Evolutionary conservation across 805 yeast species (phyloP), one percentile per base, ranked within the genome.

Genomic region (Starmerella apis): DNA sequence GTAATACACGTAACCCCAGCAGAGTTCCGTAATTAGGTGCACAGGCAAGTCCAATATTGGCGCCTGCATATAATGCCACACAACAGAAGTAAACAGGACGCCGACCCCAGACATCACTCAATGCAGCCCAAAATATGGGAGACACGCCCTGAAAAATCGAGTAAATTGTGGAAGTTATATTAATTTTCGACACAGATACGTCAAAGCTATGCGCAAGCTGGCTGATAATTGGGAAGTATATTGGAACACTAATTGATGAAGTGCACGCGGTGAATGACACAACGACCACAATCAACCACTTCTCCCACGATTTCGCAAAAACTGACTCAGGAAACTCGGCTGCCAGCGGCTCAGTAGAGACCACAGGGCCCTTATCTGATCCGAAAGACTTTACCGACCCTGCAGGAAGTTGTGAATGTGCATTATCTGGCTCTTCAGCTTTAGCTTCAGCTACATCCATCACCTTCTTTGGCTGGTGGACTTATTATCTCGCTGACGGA

Each of bases 171-270:
- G 87, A 81, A 0, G 94, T 77, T 14, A 83, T 59, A 60, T 86
- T 83, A 48, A 80, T 77, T 48, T 71, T 66, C 47, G 78, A 81
- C 43, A 77, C 76, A 2, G 78, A 59, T 4, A 81, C 74, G 41
- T 71, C 43, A 58, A 86, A 83, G 25, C 77, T 64, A 0, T 63
- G 55, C 44, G 79, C 76, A 8, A 87, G 67, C 4, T 72, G 69
- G 0, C 80, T 76, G 16, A 86, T 65, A 0, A 86, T 86, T 0
- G 94, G 94, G 65, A 83, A 81, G 61, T 83, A 86, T 11, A 86
- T 83, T 0, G 94, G 83, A 56, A 81, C 76, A 0, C 88, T 78
- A 2, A 83, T 68, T 0, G 92, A 70, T 1, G 94, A 83, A 13
- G 49, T 11, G 30, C 47, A 48, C 2, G 53, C 51, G 3, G 55